Conservation (phyloP, 257 asterid species). For the Nicotiana attenuata region DNA sequence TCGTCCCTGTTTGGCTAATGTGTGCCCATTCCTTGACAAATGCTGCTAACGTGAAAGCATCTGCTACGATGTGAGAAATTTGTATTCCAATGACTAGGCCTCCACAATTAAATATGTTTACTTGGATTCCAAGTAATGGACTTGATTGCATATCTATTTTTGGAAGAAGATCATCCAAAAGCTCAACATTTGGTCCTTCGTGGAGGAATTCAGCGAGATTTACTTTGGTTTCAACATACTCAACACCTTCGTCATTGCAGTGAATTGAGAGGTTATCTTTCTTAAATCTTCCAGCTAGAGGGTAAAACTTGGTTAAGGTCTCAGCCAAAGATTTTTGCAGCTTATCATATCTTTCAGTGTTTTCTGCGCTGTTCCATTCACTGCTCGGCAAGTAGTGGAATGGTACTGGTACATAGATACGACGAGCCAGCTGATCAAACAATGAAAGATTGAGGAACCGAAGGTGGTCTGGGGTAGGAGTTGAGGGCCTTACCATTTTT, state of each 20-base stretch:
- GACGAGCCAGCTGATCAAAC: no score
- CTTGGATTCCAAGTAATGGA: constrained; percentile 11
- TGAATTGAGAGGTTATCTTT: constrained; percentile 4
- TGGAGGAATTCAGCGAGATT: constrained; percentile 2
- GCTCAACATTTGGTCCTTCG: background rate
- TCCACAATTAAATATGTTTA: constrained; percentile 25
- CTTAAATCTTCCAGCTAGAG: constrained; percentile 20
- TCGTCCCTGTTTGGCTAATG: background rate
- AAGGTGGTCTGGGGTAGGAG: no score
- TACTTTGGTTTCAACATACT: constrained; percentile 6
- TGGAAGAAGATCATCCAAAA: constrained; percentile 15
- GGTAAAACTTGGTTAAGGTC: constrained; percentile 19
- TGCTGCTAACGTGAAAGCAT: constrained; percentile 12
- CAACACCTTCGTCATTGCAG: constrained; percentile 18
- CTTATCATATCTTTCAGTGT: no score
- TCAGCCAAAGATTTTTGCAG: background rate
- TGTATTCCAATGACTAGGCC: constrained; percentile 23
- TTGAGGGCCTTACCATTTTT: background rate
- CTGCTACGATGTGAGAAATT: constrained; percentile 22
- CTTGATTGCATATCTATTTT: background rate
- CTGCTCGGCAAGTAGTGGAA: no score
- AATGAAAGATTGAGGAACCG: no score
- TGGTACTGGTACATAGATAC: no score
- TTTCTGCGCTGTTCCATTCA: no score
- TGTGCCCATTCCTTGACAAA: constrained; percentile 31